Percentiles rank a stretch among this genome's conserved stretches.
Conservation (phyloP, 495 filamentous ascomycete genomes). For the Emericellopsis terricola region DNA sequence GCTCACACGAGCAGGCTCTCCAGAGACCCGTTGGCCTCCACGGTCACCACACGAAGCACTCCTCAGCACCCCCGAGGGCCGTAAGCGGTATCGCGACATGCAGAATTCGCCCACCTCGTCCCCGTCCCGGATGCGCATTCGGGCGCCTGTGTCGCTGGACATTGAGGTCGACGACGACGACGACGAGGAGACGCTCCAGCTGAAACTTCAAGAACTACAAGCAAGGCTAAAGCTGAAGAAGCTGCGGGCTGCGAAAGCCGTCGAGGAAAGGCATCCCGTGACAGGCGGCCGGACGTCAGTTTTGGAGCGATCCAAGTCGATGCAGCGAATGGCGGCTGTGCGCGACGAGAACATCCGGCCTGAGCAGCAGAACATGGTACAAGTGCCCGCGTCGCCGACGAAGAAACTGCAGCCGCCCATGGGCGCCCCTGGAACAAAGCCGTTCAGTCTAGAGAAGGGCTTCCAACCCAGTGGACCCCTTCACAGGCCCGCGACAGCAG, state of each 20-base stretch:
- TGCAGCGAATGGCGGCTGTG: constrained; percentile 7
- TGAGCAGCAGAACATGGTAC: constrained; percentile 30
- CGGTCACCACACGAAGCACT: constrained; percentile 73
- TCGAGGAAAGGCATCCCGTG: constrained; percentile 1
- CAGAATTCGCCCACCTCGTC: constrained; percentile 43
- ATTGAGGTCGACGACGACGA: constrained; percentile 45
- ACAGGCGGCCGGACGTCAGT: background rate
- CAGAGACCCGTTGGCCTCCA: constrained; percentile 61
- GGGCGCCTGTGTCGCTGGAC: constrained; percentile 5
- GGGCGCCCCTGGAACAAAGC: too few relatives aligned
- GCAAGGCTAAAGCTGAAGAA: constrained; percentile 79
- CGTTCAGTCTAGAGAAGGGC: constrained; percentile 83
- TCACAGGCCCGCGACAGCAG: too few relatives aligned
- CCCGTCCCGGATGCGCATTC: constrained; percentile 32
- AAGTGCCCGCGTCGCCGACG: constrained; percentile 72
- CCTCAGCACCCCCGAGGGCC: constrained; percentile 62
- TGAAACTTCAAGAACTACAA: constrained; percentile 73
- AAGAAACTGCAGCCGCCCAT: constrained; percentile 23
- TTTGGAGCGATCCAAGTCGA: background rate
- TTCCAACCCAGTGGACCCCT: too few relatives aligned
- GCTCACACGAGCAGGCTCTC: too few relatives aligned
- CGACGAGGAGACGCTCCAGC: constrained; percentile 74
- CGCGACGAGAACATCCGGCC: constrained; percentile 10
- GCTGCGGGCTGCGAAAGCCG: constrained; percentile 38
- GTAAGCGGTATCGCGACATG: constrained; percentile 47